Evolutionary conservation across 2,329 filamentous ascomycete genomes (phyloP), one percentile per base, ranked within the genome.

Genomic region (Cercospora nicotianae): DNA sequence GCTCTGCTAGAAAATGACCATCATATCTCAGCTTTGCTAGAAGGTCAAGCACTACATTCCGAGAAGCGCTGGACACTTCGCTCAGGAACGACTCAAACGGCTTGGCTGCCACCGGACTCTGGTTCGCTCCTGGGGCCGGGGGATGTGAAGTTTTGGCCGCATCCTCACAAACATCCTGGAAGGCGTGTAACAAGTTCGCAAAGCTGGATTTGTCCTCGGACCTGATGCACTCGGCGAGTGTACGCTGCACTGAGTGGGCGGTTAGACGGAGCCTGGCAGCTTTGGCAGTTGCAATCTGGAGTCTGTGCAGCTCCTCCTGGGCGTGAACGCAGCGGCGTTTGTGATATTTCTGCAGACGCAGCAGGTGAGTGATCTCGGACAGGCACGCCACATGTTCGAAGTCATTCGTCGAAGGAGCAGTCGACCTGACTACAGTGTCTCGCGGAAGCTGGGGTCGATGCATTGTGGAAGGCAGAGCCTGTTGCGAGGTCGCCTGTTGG

Each of bases 21-120:
- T 97, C 94, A 70, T 91, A 93, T 74, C 94, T 89, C 70, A 97
- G 87, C 79, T 92, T 88, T 60, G 88, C 90, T 74, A 98, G 82
- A 76, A 98, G 94, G 70, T 89, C 87, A 67, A 97, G 78, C 67
- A 97, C 87, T 53, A 90, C 88, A 69, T 92, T 88, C 76, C 92
- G 86, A 65, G 92, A 89, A 70, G 90, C 89, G 66, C 87, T 84
- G 62, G 93, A 91, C 60, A 98, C 87, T 75, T 93, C 89, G 77
- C 91, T 87, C 72, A 85, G 77, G 77, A 83, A 82, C 72, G 69
- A 71, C 68, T 72, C 74, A 78, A 80, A 60, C 75, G 77, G 70
- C 78, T 80, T 65, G 71, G 78, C 51, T 84, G 81, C 74, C 92
- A 90, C 78, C 91, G 80, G 92, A 68, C 88, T 87, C 67, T 89